Evolutionary conservation across 2,329 filamentous ascomycete genomes (phyloP).

Genomic region (Arthrobotrys megalospora): DNA sequence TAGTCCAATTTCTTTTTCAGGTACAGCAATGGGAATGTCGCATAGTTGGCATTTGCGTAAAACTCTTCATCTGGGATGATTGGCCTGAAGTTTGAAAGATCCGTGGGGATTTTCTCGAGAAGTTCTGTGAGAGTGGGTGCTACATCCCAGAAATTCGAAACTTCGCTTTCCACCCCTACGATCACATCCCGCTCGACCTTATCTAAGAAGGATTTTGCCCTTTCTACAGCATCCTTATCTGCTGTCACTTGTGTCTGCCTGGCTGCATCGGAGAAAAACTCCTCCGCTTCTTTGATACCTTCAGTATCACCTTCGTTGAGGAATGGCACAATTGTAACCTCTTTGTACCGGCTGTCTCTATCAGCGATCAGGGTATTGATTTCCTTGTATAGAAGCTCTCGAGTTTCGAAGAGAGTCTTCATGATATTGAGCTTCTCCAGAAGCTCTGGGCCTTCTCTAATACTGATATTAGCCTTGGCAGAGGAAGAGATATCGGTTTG

Average conservation of each 20-base stretch:
- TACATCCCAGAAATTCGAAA: slow-evolving; percentile 98
- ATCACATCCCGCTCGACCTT: slow-evolving; percentile 88
- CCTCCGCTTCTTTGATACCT: slow-evolving; percentile 82
- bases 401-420: slow-evolving; percentile 96
- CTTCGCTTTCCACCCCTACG: slow-evolving; percentile 89
- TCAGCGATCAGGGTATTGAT: slow-evolving; percentile 87
- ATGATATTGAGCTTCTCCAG: slow-evolving; percentile 93
- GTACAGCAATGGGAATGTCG: slow-evolving; percentile 87
- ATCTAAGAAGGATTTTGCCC: slow-evolving; percentile 81
- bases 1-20: slow-evolving; percentile 87
- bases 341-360: slow-evolving; percentile 87
- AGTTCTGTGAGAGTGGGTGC: slow-evolving; percentile 84
- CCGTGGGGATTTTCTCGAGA: slow-evolving; percentile 81
- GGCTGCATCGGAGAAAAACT: slow-evolving; percentile 86
- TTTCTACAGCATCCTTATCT: slow-evolving; percentile 79
- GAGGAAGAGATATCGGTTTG: slow-evolving; percentile 82
- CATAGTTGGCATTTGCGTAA: slow-evolving; percentile 87
- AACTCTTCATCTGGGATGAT: slow-evolving; percentile 82
- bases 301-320: slow-evolving; percentile 79
- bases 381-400: slow-evolving; percentile 88
- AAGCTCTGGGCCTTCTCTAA: slow-evolving; percentile 93
- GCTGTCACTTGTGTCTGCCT: slow-evolving; percentile 79
- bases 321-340: slow-evolving; percentile 87
- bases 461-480: slow-evolving; percentile 76
- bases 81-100: slow-evolving; percentile 67